Base-by-base conservation (phyloP, 2,329 filamentous ascomycete species). In the Botrytis sinoallii region DNA sequence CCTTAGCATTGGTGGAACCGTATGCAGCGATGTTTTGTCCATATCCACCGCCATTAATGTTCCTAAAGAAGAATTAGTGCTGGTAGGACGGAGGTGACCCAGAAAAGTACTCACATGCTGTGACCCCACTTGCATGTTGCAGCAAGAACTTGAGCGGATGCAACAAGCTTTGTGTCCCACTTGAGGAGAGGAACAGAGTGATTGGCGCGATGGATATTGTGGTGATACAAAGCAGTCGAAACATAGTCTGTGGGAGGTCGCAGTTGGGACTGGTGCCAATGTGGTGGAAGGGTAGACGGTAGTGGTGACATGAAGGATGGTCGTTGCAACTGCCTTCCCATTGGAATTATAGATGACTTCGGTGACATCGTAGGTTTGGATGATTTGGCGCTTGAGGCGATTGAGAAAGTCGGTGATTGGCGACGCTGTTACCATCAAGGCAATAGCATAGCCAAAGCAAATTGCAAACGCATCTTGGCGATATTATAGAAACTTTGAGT, bases 21-120 rank as follows among this genome's bases (percentile, higher is more conserved):
- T 82, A 86, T 78, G 91, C 91, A 80, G 93, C 95, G 72, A 98
- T 91, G 87, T 98, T 98, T 85, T 98, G 95, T 76, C 95, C 95
- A 81, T 95, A 96, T 48, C 87, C 86, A 67, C 89, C 89, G 60
- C 85, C 86, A 75, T 88, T 87, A 60, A 88, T 84, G 29, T 84
- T 81, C 78, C 87, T 89, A 25, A 68, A 69, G 32, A 25, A 38
- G 0, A 12, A 25, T 48, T 44, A 10, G 67, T 12, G 40, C 38
- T 35, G n/a, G 29, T 12, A 32, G 16, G 57, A 38, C 64, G 44
- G 46, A 59, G 38, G n/a, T 69, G 42, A 69, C 55, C 46, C 52
- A 69, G 59, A 46, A 46, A 69, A 61, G 40, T 69, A 85, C 89
- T 84, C 88, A 93, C 91, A 88, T 88, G 82, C 94, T 87, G 83